Conservation (phyloP, 192 early-diverging fungal genomes). For the Entomortierella beljakovae region DNA sequence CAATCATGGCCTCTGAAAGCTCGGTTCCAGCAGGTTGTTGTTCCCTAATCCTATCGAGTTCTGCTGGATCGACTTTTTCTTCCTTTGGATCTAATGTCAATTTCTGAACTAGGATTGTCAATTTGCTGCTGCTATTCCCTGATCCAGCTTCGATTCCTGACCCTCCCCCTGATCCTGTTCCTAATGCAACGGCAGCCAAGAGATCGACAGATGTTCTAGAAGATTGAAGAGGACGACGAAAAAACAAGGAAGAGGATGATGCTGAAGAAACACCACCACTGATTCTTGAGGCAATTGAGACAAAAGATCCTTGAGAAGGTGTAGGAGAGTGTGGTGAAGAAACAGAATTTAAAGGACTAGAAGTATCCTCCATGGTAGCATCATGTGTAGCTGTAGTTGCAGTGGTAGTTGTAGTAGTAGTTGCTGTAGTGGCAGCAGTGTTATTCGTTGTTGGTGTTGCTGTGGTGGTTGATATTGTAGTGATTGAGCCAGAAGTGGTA, state of each 20-base stretch:
- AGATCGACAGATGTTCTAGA: slow-evolving; percentile 15
- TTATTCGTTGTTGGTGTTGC: background rate
- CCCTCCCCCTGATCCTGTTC: background rate
- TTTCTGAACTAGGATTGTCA: slow-evolving; percentile 24
- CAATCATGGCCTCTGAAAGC: slow-evolving; percentile 37
- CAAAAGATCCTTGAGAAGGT: slow-evolving; percentile 14
- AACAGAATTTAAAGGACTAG: background rate
- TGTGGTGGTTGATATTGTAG: background rate
- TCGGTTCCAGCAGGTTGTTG: slow-evolving; percentile 30
- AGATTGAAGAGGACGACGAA: slow-evolving; percentile 28
- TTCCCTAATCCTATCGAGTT: slow-evolving; percentile 19
- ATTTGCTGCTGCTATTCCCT: background rate
- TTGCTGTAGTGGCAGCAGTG: background rate
- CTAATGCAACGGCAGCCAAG: background rate
- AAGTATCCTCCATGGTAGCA: background rate
- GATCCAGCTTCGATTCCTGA: background rate
- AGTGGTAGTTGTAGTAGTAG: background rate
- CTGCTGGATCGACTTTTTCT: slow-evolving; percentile 16
- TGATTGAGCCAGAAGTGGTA: background rate
- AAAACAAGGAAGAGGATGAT: slow-evolving; percentile 21
- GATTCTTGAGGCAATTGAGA: slow-evolving; percentile 30
- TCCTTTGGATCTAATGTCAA: slow-evolving; percentile 36
- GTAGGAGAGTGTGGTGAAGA: slow-evolving; percentile 18
- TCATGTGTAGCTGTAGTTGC: background rate
- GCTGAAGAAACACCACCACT: slow-evolving; percentile 13